Evolutionary conservation across 179 eudicot species (phyloP), one percentile per base, ranked within the genome.

Genomic region (Carnegiea gigantea): DNA sequence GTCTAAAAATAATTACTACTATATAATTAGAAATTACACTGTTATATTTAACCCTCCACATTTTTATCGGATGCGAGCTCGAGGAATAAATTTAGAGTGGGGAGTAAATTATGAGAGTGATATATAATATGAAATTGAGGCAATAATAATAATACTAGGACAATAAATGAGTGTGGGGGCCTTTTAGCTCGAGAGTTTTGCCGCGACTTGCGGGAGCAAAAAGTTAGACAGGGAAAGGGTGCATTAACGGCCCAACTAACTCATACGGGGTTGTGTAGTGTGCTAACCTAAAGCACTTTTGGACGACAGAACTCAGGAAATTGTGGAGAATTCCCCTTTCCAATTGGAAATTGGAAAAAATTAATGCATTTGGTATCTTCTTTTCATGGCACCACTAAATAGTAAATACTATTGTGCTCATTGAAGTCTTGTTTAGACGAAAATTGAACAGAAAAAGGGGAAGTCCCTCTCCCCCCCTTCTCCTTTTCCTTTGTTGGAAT

Each of bases 191-290:
- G 70, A 24, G 17, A 75, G 53, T 46, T 74, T 24, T 74, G 85
- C 70, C 85, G 85, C 82, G 76, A 83, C 78, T 75, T 62, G 64
- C 85, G 85, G 36, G n/a, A 33, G 12, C 67, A 76, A 53, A 76
- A 76, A 77, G 76, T 36, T 57, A 73, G 21, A 54, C 3, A 26
- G 13, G 53, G 18, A 10, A 15, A 43, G 68, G 44, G 9, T 60
- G 68, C 76, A 43, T 80, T 74, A 43, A 80, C 60, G 78, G 54
- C 43, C 73, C 78, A 80, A 80, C 70, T 40, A 79, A 71, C 62
- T 40, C 44, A 40, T 40, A 5, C 6, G 6, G 44, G 44, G 2
- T 48, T 48, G 53, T 48, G 53, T 9, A 48, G 53, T 48, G 53
- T 48, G 14, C 53, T 9, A 15, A 57, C n/a, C 62, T 57, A 20